Conservation (phyloP, 2,329 filamentous ascomycete genomes). For the Ilyonectria mors-panacis region DNA sequence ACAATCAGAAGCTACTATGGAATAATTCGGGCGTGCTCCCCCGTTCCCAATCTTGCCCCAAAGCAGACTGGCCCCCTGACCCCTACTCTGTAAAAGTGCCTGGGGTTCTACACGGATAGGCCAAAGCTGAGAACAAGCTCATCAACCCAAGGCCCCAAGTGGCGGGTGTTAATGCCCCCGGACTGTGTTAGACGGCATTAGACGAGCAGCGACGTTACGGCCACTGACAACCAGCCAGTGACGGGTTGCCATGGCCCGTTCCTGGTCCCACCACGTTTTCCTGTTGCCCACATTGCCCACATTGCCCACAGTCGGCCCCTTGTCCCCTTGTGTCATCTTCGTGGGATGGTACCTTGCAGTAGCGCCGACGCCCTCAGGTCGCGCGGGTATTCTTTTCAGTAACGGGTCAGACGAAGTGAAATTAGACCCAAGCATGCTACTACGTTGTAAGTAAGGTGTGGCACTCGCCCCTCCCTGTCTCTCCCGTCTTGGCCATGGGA, state of each 20-base stretch:
- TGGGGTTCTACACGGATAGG: conserved; percentile 19
- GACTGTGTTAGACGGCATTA: conserved; percentile 9
- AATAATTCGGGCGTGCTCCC: not conserved
- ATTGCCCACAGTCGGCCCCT: conserved; percentile 20
- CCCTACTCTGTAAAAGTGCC: not conserved
- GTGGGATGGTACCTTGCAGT: conserved; percentile 28
- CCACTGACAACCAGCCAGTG: conserved; percentile 38
- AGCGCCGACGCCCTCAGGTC: conserved; percentile 19
- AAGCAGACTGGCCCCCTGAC: conserved; percentile 15
- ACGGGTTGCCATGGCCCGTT: conserved; percentile 34
- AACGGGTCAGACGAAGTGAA: conserved; percentile 20
- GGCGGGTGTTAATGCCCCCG: not conserved
- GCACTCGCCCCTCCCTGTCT: conserved; percentile 3
- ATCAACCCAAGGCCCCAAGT: conserved; percentile 16
- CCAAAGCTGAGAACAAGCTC: conserved; percentile 14
- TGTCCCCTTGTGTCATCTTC: not conserved
- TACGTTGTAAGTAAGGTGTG: conserved; percentile 6
- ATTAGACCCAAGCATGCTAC: conserved; percentile 22
- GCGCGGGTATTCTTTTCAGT: conserved; percentile 13
- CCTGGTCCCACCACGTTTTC: conserved; percentile 41
- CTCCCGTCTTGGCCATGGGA: not conserved
- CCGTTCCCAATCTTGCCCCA: conserved; percentile 14
- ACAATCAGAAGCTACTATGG: not conserved
- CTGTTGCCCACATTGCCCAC: not conserved
- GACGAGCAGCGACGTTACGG: conserved; percentile 12